Evolutionary conservation across 805 yeast genomes (phyloP).

Genomic region (Saturnispora galanensis): DNA sequence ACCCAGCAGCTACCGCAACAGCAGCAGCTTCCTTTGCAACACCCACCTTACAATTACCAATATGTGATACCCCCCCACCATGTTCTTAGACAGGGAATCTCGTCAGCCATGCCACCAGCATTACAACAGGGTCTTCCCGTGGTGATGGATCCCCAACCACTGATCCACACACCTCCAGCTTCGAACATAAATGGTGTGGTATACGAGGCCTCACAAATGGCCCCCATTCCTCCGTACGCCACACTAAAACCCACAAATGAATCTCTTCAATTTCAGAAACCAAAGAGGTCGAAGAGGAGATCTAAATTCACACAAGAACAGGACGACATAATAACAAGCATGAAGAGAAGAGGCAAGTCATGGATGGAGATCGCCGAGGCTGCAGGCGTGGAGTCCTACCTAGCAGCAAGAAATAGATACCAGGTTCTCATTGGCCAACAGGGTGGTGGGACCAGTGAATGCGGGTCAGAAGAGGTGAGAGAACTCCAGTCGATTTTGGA

Average conservation of each 20-base stretch:
- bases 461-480: constrained; percentile 48
- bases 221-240: constrained; percentile 24
- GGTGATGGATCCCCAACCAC: no score
- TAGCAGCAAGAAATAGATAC: constrained; percentile 70
- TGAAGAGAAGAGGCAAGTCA: constrained; percentile 53
- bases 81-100: background rate
- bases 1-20: background rate
- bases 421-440: constrained; percentile 79
- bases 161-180: no score
- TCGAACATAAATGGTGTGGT: constrained; percentile 18
- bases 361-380: constrained; percentile 69
- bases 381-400: constrained; percentile 52
- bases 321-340: constrained; percentile 50
- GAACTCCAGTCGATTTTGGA: constrained; percentile 47
- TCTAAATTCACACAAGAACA: constrained; percentile 65
- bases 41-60: constrained; percentile 1
- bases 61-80: background rate
- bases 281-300: constrained; percentile 46
- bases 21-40: constrained; percentile 1
- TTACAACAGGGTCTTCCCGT: background rate
- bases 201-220: constrained; percentile 19
- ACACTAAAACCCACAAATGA: constrained; percentile 15
- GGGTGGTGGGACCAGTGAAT: constrained; percentile 59
- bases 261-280: constrained; percentile 17
- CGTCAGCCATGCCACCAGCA: background rate